Evolutionary conservation across 257 asterid species (phyloP).

Genomic region (Gardenia jasminoides): DNA sequence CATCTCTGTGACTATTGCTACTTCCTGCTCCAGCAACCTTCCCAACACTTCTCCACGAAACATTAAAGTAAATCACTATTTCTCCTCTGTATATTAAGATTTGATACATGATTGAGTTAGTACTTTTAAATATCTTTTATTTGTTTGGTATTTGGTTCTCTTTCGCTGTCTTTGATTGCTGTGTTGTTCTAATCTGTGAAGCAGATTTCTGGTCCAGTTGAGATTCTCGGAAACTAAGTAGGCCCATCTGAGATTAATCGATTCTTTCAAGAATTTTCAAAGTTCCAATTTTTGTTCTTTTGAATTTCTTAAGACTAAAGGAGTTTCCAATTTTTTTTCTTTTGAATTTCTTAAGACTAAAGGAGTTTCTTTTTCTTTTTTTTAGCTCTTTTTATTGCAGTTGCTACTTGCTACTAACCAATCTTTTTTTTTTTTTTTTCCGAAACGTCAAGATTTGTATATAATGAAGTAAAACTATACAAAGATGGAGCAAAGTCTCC

Average conservation of each 20-base stretch:
- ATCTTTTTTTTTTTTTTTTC: no score
- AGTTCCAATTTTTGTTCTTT: constrained; percentile 20
- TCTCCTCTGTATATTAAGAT: neutral
- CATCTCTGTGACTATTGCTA: constrained; percentile 2
- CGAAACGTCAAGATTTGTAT: no score
- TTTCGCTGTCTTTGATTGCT: constrained; percentile 17
- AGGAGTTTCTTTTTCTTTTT: no score
- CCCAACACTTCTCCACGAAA: constrained; percentile 8
- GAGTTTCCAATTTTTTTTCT: neutral
- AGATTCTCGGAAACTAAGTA: constrained; percentile 40
- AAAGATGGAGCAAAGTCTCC: no score
- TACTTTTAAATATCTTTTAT: neutral
- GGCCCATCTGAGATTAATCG: constrained; percentile 33
- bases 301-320: neutral
- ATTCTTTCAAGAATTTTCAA: constrained; percentile 38
- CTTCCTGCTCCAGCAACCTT: constrained; percentile 17
- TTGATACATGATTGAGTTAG: neutral
- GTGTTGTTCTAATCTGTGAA: constrained; percentile 7
- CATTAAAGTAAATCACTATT: neutral
- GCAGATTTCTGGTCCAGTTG: constrained; percentile 42
- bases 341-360: no score
- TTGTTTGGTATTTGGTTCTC: neutral
- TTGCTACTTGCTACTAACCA: no score
- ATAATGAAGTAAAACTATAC: no score
- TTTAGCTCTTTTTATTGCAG: no score